Evolutionary conservation across 2,329 filamentous ascomycete species (phyloP), one percentile per base, ranked within the genome.

Genomic region (Blastomyces gilchristii): DNA sequence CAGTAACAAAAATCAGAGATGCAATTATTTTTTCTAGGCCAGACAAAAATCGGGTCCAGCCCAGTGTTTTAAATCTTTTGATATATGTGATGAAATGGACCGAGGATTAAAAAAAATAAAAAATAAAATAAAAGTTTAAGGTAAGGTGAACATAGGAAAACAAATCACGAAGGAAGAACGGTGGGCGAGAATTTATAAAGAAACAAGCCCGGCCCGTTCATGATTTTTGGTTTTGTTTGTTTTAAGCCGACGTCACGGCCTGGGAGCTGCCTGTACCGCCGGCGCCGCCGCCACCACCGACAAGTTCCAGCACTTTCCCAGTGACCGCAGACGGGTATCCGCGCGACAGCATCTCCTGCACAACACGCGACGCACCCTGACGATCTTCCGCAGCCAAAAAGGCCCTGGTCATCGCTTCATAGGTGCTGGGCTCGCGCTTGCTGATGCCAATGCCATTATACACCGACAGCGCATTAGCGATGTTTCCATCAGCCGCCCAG

Each of bases 401-500:
- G 0, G 94, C 94, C 56, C 94, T 85, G 5, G 92, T 96, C 94
- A 99, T 99, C 50, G 93, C 92, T 78, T 99, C 94, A 75, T 99
- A 99, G 4, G 94, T 99, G 80, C 91, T 97, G 3, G 94, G 94
- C 79, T 99, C 94, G 63, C 94, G 87, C 78, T 87, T 91, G 62
- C 86, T 83, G 37, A 85, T 83, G 9, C 87, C 84, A 3, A 99
- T 87, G n/a, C 83, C 82, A 64, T 89, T 83, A 73, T 96, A 99
- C 65, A 97, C 86, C 31, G 83, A 79, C 71, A 87, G 85, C 22
- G 91, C 90, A 76, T 91, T 92, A 65, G 79, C 77, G 54, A 97
- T 89, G 67, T 95, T 84, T 76, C 88, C 88, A 74, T 89, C 89
- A 16, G 87, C 83, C 28, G 93, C 90, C 93, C 94, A 99, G 67